These are phyloP conservation scores for Nectriaceae sp. DNA, from an alignment of 2,329 filamentous ascomycete species.

Conservation along the genomic window DNA sequence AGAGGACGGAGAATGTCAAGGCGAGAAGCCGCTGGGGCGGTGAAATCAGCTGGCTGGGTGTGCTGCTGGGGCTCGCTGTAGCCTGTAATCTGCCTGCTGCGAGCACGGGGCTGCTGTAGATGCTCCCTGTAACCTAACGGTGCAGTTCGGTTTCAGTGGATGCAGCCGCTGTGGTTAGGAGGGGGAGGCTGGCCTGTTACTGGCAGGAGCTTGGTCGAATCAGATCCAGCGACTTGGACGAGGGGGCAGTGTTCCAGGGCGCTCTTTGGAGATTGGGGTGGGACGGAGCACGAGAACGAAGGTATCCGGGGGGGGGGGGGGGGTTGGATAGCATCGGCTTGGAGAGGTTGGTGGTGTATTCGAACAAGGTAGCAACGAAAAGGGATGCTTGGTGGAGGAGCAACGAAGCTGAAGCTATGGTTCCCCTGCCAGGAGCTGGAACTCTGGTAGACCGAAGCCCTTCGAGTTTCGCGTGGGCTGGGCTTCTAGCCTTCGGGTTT, in stretches of 20 bases:
- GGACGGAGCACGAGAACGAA: too few relatives aligned
- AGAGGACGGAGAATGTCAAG: constrained; percentile 10
- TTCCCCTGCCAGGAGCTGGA: neutral
- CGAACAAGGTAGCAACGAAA: too few relatives aligned
- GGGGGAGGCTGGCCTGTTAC: neutral
- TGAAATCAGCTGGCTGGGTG: neutral
- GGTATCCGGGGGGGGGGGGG: too few relatives aligned
- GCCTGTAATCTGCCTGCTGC: neutral
- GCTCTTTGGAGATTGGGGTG: too few relatives aligned
- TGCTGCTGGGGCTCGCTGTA: neutral
- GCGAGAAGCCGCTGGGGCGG: constrained; percentile 1
- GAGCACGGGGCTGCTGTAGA: neutral
- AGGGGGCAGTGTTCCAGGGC: too few relatives aligned
- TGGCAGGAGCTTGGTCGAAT: neutral
- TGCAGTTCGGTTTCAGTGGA: neutral
- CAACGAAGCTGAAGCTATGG: too few relatives aligned
- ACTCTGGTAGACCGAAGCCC: neutral
- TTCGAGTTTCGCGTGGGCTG: neutral
- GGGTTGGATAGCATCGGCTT: too few relatives aligned
- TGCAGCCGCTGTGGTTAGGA: neutral
- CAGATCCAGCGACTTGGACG: too few relatives aligned
- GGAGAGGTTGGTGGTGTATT: too few relatives aligned
- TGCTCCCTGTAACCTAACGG: too few relatives aligned
- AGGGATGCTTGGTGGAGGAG: too few relatives aligned
- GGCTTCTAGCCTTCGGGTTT: neutral